These are phyloP conservation scores for Naganishia sp. DNA, from an alignment of 1,284 basidiomycete species.

Conservation along the genomic window DNA sequence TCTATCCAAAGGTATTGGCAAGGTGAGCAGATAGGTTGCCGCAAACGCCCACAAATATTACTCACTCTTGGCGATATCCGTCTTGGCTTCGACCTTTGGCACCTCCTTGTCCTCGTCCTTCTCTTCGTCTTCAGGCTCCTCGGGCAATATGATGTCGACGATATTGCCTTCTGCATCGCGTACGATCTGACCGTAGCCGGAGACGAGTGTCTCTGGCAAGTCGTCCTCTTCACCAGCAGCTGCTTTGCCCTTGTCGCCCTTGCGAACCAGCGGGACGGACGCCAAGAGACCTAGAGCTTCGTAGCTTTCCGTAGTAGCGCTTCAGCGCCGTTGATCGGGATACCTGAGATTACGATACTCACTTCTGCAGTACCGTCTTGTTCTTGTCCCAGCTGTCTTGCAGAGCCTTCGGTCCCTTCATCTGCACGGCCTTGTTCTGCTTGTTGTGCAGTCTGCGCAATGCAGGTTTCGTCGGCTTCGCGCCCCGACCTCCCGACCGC, in stretches of 20 bases:
- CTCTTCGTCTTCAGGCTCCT: slow-evolving; percentile 57
- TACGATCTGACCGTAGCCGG: slow-evolving; percentile 78
- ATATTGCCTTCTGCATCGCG: slow-evolving; percentile 80
- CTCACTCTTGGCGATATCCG: slow-evolving; percentile 53
- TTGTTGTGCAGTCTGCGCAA: slow-evolving; percentile 48
- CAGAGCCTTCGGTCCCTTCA: slow-evolving; percentile 78
- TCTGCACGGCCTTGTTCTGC: slow-evolving; percentile 68
- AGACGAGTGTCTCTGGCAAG: slow-evolving; percentile 26
- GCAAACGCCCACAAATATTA: slow-evolving; percentile 13
- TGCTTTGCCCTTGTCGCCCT: slow-evolving; percentile 28
- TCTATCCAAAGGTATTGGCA: slow-evolving; percentile 36
- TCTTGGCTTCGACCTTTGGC: slow-evolving; percentile 49
- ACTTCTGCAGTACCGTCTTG: slow-evolving; percentile 94
- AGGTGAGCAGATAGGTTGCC: not conserved
- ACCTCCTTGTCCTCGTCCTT: slow-evolving; percentile 45
- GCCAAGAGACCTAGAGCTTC: slow-evolving; percentile 52
- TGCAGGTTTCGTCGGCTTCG: slow-evolving; percentile 42
- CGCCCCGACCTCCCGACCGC: slow-evolving; percentile 42
- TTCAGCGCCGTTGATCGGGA: not conserved
- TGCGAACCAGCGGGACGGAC: slow-evolving; percentile 44
- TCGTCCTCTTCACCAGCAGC: slow-evolving; percentile 27
- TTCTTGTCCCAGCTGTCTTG: slow-evolving; percentile 84
- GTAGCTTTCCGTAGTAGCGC: slow-evolving; percentile 41
- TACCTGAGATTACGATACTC: slow-evolving; percentile 45
- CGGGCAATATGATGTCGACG: slow-evolving; percentile 70